Conservation (phyloP, 2,329 filamentous ascomycete genomes). For the Aspergillus aculeatinus region DNA sequence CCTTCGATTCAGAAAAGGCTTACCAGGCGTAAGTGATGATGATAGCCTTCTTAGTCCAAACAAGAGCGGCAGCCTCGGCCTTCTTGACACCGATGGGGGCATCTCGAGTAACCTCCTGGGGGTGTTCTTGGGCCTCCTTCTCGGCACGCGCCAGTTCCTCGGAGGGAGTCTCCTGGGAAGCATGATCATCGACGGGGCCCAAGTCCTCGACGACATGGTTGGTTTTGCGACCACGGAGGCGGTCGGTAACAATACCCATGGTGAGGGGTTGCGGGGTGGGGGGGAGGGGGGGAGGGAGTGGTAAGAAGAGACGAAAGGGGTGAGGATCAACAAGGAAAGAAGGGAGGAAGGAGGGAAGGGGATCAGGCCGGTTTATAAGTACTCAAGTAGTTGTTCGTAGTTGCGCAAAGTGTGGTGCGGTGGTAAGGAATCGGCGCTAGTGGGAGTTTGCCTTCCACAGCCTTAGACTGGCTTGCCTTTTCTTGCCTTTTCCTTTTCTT, state of each 20-base stretch:
- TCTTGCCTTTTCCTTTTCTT: too few species aligned
- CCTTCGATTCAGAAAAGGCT: neutral
- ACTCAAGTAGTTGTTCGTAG: too few species aligned
- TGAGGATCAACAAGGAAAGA: neutral
- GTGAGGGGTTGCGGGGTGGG: neutral
- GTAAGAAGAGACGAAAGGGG: too few species aligned
- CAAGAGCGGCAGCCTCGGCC: slow-evolving; percentile 47
- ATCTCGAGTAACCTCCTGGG: slow-evolving; percentile 1
- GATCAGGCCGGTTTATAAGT: neutral
- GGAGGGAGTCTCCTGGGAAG: neutral
- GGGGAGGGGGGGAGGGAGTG: neutral
- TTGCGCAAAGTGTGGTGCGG: too few species aligned
- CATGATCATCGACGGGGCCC: neutral
- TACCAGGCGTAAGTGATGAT: slow-evolving; percentile 33
- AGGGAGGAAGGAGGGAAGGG: neutral
- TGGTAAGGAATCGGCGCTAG: too few species aligned
- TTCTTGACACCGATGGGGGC: slow-evolving; percentile 40
- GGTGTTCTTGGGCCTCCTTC: neutral
- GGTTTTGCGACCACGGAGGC: slow-evolving; percentile 7
- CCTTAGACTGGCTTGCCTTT: too few species aligned
- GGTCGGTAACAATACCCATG: slow-evolving; percentile 6
- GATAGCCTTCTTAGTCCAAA: slow-evolving; percentile 44
- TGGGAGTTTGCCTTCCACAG: too few species aligned
- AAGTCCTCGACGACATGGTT: slow-evolving; percentile 4
- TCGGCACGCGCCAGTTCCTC: neutral